Base-by-base conservation (phyloP, 306 rosid species). In the Herpetospermum pedunculosum region DNA sequence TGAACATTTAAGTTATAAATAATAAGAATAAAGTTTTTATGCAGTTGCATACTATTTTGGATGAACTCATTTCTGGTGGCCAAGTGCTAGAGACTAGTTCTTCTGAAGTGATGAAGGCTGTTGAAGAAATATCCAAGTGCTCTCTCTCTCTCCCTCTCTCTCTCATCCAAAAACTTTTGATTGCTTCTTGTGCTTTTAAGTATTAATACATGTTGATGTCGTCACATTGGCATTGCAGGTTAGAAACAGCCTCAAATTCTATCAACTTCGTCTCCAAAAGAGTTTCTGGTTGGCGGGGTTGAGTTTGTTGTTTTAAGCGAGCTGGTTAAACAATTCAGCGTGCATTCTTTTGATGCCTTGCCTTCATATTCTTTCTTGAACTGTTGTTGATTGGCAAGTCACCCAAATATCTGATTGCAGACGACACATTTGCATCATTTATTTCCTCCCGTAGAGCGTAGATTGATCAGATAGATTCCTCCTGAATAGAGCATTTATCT, bases 41-140 rank as follows among this genome's bases (percentile, higher is more conserved):
- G 47, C 87, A 94, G 99, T 74, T 94, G 86, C 92, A 89, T 79
- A 78, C 91, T 15, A 86, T 94, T 78, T 64, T 94, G 65, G 99
- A 91, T 81, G 96, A 91, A 84, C 89, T 89, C 59, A 74, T 94
- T 74, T 87, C 92, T 44, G 99, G 99, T 74, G 96, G 97, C 54
- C 96, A 87, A 81, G 97, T 94, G 57, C 79, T 94, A 77, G 99
- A 94, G 85, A 91, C 96, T 70, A 89, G 85, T 87, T 94, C 99
- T 64, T 74, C 83, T 9, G 97, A 89, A 88, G 95, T 91, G 83
- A 44, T 87, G 82, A 94, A 87, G 86, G 92, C 91, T 52, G 81
- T 89, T 69, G 96, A 91, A 85, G 96, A 94, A 79, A 88, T 91
- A 79, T 79, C 97, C 72, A 94, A 77, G 99, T 91, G 75, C 77